Conservation (phyloP, 139 green algal species). For the Chlorella sp. region DNA sequence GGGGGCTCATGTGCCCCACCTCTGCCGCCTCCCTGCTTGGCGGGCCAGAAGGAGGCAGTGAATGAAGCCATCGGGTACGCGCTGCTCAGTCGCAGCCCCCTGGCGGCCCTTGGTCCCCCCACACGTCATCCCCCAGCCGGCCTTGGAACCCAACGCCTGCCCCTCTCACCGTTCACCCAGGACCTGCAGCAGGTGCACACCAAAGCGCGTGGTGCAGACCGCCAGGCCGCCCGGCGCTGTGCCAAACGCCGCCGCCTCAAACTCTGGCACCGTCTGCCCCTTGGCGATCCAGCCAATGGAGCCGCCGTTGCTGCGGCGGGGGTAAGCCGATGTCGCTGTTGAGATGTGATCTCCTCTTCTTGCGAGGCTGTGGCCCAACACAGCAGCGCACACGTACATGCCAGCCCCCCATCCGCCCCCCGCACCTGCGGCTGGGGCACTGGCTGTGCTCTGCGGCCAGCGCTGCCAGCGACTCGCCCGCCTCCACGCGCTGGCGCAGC, state of each 20-base stretch:
- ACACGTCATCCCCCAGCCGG: too few relatives aligned
- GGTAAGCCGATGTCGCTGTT: neutral
- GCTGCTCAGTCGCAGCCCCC: too few relatives aligned
- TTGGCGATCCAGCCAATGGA: slow-evolving; percentile 32
- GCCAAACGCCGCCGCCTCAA: slow-evolving; percentile 36
- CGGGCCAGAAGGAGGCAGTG: too few relatives aligned
- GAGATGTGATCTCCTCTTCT: neutral
- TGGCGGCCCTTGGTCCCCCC: too few relatives aligned
- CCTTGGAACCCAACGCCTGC: too few relatives aligned
- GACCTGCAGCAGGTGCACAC: slow-evolving; percentile 36
- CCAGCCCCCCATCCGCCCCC: too few relatives aligned
- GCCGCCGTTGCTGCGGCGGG: slow-evolving; percentile 23
- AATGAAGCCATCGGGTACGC: too few relatives aligned
- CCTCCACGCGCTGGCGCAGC: slow-evolving; percentile 4
- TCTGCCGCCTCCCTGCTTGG: slow-evolving; percentile 5
- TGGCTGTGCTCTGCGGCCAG: slow-evolving; percentile 26
- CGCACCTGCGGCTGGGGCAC: slow-evolving; percentile 28
- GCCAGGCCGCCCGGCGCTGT: neutral
- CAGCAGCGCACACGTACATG: too few relatives aligned
- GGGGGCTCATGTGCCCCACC: slow-evolving; percentile 28
- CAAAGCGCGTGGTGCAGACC: slow-evolving; percentile 21
- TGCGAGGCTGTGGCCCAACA: too few relatives aligned
- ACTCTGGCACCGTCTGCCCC: slow-evolving; percentile 40
- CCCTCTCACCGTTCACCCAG: slow-evolving; percentile 17
- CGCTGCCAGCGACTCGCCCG: slow-evolving; percentile 2